Evolutionary conservation across 2,329 filamentous ascomycete species (phyloP), one percentile per base, ranked within the genome.

Genomic region (Aureobasidium vineae): DNA sequence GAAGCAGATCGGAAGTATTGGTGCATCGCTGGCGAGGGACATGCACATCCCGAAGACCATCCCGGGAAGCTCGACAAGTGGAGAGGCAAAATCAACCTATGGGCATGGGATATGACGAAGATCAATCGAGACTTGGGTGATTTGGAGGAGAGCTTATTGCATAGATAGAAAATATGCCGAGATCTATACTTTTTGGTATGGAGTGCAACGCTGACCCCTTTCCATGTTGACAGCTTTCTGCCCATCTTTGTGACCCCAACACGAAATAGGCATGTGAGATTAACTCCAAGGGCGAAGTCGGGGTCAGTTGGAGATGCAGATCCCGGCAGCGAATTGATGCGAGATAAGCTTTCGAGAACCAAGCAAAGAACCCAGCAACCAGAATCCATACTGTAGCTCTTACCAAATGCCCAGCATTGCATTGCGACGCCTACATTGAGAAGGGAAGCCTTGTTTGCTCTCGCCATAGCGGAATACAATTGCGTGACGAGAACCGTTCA

Each of bases 401-500:
- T 60, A 47, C 56, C 41, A 36, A 26, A 47, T 47, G 28, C 28
- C 56, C 41, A 60, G 56, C 16, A 60, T 60, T 15, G 41, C 11
- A 60, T 60, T 60, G 41, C 40, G 56, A 47, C 41, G 56, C 28
- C n/a, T 60, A 15, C 3, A 8, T 21, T 26, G 5, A 7, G 19
- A 53, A 5, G 54, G 7, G 11, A 43, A 15, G 13, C 23, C 15
- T 13, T 45, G 3, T 15, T 26, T 13, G 36, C 33, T 21, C 23
- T 60, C 56, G 56, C 56, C 56, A 60, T 60, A 45, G n/a, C 8
- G 7, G 11, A 21, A 15, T 28, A 31, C 11, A 40, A 63, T 63
- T 63, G 59, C 59, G 59, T 63, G 59, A 63, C 45, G 26, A 23
- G 15, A 28, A 7, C 31, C 59, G 43, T 63, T 63, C 16, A 21